Evolutionary conservation across 805 yeast genomes (phyloP).

Genomic region (Vanderwaltozyma tropicalis): DNA sequence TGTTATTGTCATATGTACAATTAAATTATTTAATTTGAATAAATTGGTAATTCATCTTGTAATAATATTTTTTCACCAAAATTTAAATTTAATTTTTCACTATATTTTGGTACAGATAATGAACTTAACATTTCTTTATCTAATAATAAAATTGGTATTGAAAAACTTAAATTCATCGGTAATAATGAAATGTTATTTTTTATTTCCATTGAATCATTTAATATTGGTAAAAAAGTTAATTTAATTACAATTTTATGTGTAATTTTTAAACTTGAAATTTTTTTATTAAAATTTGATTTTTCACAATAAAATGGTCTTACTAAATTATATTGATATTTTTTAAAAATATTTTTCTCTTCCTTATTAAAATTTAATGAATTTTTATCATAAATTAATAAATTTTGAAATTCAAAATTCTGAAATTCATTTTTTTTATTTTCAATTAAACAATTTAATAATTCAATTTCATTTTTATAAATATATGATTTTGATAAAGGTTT

Average conservation of each 20-base stretch:
- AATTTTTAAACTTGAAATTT: constrained; percentile 9
- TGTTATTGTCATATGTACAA: too few species aligned
- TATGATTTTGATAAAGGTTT: not conserved
- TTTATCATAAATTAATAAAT: not conserved
- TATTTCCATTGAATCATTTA: too few species aligned
- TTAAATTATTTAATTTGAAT: too few species aligned
- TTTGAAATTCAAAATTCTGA: not conserved
- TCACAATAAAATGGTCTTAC: constrained; percentile 14
- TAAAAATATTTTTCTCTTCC: not conserved
- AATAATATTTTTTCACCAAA: too few species aligned
- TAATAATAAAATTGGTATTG: constrained; percentile 9
- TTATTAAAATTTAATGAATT: not conserved
- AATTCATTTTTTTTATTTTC: not conserved
- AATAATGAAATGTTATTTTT: not conserved
- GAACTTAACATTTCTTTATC: constrained; percentile 4
- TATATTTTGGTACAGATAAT: constrained; percentile 2
- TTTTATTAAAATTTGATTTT: not conserved
- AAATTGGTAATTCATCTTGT: too few species aligned
- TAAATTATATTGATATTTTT: not conserved
- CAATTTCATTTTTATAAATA: not conserved
- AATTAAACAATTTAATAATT: too few species aligned
- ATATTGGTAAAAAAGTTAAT: constrained; percentile 1
- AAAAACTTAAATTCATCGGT: not conserved
- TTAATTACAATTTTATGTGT: constrained; percentile 9
- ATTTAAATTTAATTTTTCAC: not conserved